Conservation (phyloP, 768 basidiomycete genomes). For the Russula griseocarnosa region DNA sequence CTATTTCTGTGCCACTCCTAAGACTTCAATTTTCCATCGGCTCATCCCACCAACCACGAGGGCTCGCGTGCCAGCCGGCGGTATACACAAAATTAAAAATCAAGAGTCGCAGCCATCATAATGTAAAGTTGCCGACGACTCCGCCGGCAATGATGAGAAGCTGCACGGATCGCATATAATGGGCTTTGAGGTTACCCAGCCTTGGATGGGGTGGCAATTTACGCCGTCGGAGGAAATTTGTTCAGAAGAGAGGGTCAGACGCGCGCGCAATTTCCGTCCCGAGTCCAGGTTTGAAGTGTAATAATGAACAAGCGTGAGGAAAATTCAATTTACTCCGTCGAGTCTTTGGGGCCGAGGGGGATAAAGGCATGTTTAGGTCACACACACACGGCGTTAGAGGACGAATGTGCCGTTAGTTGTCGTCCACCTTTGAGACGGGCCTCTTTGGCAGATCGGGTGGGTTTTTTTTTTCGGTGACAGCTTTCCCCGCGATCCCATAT, state of each 20-base stretch:
- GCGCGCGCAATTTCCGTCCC: conserved; percentile 26
- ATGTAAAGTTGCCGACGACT: neutral
- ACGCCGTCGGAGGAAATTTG: conserved; percentile 16
- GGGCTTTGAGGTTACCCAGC: conserved; percentile 14
- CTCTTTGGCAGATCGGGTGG: conserved; percentile 15
- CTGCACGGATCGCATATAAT: conserved; percentile 15
- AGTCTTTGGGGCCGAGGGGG: conserved; percentile 1
- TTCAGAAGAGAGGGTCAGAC: conserved; percentile 8
- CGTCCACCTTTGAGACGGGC: neutral
- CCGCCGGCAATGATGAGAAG: conserved; percentile 15
- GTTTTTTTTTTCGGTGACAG: conserved; percentile 11
- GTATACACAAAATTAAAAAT: neutral
- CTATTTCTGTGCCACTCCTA: conserved; percentile 4
- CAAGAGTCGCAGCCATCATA: neutral
- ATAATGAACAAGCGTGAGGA: conserved; percentile 21
- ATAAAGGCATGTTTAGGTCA: neutral
- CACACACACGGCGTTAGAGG: conserved; percentile 22
- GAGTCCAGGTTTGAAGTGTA: conserved; percentile 7
- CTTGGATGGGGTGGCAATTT: conserved; percentile 6
- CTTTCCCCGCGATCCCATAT: conserved; percentile 14
- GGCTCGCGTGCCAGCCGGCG: neutral
- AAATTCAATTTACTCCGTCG: conserved; percentile 7
- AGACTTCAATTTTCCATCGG: neutral
- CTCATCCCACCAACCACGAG: neutral
- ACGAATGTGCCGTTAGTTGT: conserved; percentile 9